These are phyloP conservation scores for Trichoderma koningiopsis DNA, from an alignment of 2,329 filamentous ascomycete species.

Conservation along the genomic window DNA sequence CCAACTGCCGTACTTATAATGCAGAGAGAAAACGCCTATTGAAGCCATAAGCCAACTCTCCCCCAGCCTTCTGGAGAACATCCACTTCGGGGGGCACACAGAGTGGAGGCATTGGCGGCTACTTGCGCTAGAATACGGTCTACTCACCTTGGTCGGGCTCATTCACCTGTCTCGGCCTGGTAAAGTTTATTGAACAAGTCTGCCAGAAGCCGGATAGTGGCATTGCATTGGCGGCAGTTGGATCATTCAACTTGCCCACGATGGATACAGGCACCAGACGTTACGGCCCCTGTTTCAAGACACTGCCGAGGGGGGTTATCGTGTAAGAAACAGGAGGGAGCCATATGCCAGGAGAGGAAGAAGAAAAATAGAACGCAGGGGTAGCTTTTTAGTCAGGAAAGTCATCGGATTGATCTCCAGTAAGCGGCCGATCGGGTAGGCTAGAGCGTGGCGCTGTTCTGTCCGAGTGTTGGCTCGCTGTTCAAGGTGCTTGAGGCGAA, in stretches of 20 bases:
- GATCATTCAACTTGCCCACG: not conserved
- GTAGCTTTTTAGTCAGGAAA: not conserved
- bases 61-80: slow-evolving; percentile 7
- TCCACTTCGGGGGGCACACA: not conserved
- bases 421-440: not conserved
- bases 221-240: not conserved
- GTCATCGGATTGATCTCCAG: not conserved
- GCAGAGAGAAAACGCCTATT: not conserved
- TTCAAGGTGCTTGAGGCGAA: not conserved
- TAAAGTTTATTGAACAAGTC: not conserved
- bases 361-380: not conserved
- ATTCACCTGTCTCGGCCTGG: not conserved
- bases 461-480: not conserved
- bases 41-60: not conserved
- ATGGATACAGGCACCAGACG: not conserved
- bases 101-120: not conserved
- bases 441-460: not conserved
- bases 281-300: not conserved
- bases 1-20: slow-evolving; percentile 17
- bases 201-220: not conserved
- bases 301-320: not conserved
- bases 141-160: slow-evolving; percentile 4
- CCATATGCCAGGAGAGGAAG: not conserved
- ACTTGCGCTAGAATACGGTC: not conserved
- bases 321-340: not conserved